Percentiles rank a stretch among this genome's conserved stretches.
Conservation (phyloP, 1,139 yeast species). For the Blastobotrys elegans region DNA sequence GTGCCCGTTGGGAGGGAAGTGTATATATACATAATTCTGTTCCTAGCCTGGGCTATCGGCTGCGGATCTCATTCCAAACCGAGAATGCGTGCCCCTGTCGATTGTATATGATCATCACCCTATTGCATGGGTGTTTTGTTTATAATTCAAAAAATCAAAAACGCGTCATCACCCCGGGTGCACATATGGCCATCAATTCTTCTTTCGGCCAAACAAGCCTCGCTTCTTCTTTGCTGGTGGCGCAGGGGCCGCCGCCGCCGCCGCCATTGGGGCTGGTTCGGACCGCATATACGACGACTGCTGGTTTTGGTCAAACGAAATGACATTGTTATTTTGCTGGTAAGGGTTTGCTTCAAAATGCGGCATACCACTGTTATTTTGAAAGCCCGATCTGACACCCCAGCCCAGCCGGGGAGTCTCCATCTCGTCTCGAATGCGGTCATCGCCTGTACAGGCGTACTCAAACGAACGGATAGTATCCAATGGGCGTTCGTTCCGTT, state of each 20-base stretch:
- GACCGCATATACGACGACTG: background rate
- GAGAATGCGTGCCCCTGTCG: too few species aligned
- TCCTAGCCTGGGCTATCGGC: too few species aligned
- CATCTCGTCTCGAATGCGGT: conserved; percentile 66
- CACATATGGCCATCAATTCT: too few species aligned
- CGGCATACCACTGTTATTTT: conserved; percentile 33
- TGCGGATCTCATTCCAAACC: too few species aligned
- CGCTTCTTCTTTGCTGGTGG: conserved; percentile 57
- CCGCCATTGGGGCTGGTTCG: conserved; percentile 5
- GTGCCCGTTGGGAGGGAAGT: too few species aligned
- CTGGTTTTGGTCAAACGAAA: conserved; percentile 25
- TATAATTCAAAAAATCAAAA: too few species aligned
- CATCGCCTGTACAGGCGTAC: conserved; percentile 87
- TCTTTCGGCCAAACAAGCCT: conserved; percentile 73
- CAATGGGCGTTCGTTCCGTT: conserved; percentile 89
- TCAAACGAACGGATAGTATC: conserved; percentile 93
- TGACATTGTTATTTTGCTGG: conserved; percentile 28
- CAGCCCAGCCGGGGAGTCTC: conserved; percentile 78
- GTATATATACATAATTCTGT: too few species aligned
- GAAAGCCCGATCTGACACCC: conserved; percentile 60
- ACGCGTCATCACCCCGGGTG: too few species aligned
- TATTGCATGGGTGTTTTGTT: too few species aligned
- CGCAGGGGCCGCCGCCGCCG: conserved; percentile 19
- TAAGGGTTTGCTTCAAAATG: conserved; percentile 37
- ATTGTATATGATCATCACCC: too few species aligned